Evolutionary conservation across 176 grass and related monocot species (phyloP).

Genomic region (Neostapfia colusana): DNA sequence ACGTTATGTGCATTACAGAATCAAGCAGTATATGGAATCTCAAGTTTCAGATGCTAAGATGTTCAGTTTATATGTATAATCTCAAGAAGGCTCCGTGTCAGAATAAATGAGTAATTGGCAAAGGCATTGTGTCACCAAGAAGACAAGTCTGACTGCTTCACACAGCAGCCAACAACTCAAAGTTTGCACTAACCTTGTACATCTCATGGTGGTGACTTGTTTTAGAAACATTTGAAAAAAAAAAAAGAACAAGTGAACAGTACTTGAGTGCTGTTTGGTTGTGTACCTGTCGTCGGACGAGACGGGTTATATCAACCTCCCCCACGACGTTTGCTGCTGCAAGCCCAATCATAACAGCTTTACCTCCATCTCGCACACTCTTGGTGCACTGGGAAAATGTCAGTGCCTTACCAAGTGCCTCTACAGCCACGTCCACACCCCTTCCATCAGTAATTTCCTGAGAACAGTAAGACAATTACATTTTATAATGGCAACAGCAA

Average conservation of each 20-base stretch:
- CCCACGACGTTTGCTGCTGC: slow-evolving; percentile 78
- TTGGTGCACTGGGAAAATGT: slow-evolving; percentile 80
- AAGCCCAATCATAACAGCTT: slow-evolving; percentile 99
- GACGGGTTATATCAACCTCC: slow-evolving; percentile 84
- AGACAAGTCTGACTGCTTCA: background rate
- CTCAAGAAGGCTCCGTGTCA: background rate
- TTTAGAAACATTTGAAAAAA: background rate
- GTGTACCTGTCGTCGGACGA: slow-evolving; percentile 86
- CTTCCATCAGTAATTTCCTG: slow-evolving; percentile 93
- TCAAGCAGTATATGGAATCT: background rate
- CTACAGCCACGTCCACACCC: slow-evolving; percentile 93
- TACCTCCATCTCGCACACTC: slow-evolving; percentile 94
- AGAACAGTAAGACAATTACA: slow-evolving; percentile 21
- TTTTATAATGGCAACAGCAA: slow-evolving; percentile 1
- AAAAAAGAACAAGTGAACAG: background rate
- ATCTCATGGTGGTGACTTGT: background rate
- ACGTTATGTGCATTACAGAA: background rate
- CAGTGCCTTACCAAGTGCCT: slow-evolving; percentile 89
- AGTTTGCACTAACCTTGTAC: background rate
- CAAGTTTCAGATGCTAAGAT: background rate
- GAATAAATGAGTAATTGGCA: slow-evolving; percentile 2
- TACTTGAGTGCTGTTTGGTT: background rate
- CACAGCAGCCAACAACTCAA: slow-evolving; percentile 9
- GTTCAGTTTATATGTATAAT: background rate
- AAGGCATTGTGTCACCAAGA: background rate